Base-by-base conservation (phyloP, 1,284 basidiomycete species). In the Tremellales sp. region DNA sequence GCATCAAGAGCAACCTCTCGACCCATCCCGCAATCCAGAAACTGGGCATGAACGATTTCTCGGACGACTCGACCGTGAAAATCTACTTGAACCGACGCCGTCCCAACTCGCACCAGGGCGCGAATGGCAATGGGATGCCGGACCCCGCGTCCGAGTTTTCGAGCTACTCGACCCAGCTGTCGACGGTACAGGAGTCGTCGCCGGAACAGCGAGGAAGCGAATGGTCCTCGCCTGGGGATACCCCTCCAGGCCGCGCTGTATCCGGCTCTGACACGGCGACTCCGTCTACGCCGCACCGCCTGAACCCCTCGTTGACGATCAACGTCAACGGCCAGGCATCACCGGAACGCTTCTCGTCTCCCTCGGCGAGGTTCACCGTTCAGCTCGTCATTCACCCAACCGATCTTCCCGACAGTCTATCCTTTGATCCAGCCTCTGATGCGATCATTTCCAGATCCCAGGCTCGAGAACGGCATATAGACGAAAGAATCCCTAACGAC, bases 1-100 rank as follows among this genome's bases (percentile, higher is more conserved):
- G 90, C 6, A 79, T 98, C 24, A 78, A 84, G 29, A 93, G 88
- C 63, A 93, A 94, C 61, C 76, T 97, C 24, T 89, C 86, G 7
- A 83, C 87, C 78, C 87, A 95, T 63, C 92, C 93, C 9, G 91
- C 93, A 14, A 97, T 97, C 71, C 84, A 83, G 59, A 87, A 88
- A 60, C 74, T 97, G 28, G 83, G 87, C 27, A 91, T 93, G 87
- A 94, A 91, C 59, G 94, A 97, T 68, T 98, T 93, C 66, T 89
- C 87, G 44, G 94, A 98, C 56, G 93, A 97, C 65, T 91, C 90
- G 9, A 84, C 86, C 1, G 93, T 97, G 72, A 97, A 97, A 72
- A 88, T 97, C 69, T 97, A 94, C 73, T 73, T 98, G 55, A 90
- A 94, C 64, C 77, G 75, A 19, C 58, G 65, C 5, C 61, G 73